Conservation (phyloP, 2,329 filamentous ascomycete species). For the Simplicillium aogashimaense region DNA sequence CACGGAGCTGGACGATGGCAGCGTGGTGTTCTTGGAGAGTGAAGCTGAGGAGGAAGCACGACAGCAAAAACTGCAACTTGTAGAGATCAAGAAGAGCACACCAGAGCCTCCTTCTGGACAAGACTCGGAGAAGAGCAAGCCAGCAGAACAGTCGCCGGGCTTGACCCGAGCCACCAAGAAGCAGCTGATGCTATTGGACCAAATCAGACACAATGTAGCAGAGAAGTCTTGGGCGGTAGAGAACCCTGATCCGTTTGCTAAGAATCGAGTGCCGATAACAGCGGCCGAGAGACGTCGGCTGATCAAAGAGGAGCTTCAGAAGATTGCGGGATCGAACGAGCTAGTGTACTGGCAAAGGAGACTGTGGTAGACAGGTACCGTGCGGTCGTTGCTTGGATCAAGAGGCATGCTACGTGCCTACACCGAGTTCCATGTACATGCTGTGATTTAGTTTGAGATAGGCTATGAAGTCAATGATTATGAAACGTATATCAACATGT, state of each 20-base stretch:
- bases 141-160: constrained; percentile 7
- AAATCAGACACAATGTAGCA: constrained; percentile 19
- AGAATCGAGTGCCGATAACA: constrained; percentile 36
- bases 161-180: constrained; percentile 10
- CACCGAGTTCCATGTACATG: too few species aligned
- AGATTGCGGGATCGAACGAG: constrained; percentile 32
- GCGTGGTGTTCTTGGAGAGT: constrained; percentile 27
- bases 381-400: too few species aligned
- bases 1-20: constrained; percentile 36
- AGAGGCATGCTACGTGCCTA: too few species aligned
- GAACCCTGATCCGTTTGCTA: constrained; percentile 24
- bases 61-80: constrained; percentile 3
- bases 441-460: too few species aligned
- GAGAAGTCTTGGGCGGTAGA: constrained; percentile 22
- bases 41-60: constrained; percentile 18
- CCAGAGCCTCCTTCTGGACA: constrained; percentile 22
- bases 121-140: constrained; percentile 11
- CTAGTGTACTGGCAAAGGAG: constrained; percentile 45
- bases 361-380: constrained; percentile 14
- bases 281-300: constrained; percentile 42
- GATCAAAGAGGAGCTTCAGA: constrained; percentile 48
- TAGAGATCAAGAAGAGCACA: constrained; percentile 10
- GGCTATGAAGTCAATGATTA: too few species aligned
- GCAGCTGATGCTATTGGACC: constrained; percentile 21
- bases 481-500: too few species aligned